These are phyloP conservation scores for Pseudogymnoascus verrucosus DNA, from an alignment of 2,329 filamentous ascomycete species.

Conservation along the genomic window DNA sequence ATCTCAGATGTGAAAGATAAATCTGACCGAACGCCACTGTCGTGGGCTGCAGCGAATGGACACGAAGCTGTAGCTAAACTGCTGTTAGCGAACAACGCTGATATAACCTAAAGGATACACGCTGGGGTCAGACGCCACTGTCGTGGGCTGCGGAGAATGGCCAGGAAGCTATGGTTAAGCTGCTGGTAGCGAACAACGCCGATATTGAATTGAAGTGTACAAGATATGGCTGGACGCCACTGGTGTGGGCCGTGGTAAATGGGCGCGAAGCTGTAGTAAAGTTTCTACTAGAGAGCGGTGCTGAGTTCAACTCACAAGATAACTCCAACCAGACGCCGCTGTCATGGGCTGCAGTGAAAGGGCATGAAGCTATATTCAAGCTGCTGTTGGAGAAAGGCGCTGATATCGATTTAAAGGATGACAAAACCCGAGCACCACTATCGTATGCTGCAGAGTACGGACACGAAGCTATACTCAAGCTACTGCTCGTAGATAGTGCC, in stretches of 20 bases:
- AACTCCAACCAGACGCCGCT: not conserved
- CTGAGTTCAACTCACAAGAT: not conserved
- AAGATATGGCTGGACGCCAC: not conserved
- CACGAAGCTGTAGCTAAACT: constrained; percentile 17
- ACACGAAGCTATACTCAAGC: constrained; percentile 20
- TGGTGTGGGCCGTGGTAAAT: not conserved
- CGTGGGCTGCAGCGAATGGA: constrained; percentile 23
- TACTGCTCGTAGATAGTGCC: constrained; percentile 17
- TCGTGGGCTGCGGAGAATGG: not conserved
- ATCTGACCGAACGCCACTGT: constrained; percentile 24
- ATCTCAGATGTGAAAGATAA: constrained; percentile 20
- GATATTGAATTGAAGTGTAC: not conserved
- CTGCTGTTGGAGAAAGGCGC: constrained; percentile 13
- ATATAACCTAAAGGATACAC: not conserved
- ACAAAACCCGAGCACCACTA: constrained; percentile 18
- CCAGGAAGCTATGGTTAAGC: not conserved
- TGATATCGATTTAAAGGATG: constrained; percentile 12
- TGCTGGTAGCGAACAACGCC: not conserved
- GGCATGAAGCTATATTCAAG: constrained; percentile 15
- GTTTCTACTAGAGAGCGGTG: not conserved
- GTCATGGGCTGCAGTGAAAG: not conserved
- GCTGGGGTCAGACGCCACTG: not conserved
- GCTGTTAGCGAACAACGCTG: constrained; percentile 11
- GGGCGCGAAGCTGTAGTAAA: not conserved
- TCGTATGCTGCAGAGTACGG: constrained; percentile 22